These are phyloP conservation scores for Exophiala dermatitidis DNA, from an alignment of 2,329 filamentous ascomycete species.

Conservation along the genomic window DNA sequence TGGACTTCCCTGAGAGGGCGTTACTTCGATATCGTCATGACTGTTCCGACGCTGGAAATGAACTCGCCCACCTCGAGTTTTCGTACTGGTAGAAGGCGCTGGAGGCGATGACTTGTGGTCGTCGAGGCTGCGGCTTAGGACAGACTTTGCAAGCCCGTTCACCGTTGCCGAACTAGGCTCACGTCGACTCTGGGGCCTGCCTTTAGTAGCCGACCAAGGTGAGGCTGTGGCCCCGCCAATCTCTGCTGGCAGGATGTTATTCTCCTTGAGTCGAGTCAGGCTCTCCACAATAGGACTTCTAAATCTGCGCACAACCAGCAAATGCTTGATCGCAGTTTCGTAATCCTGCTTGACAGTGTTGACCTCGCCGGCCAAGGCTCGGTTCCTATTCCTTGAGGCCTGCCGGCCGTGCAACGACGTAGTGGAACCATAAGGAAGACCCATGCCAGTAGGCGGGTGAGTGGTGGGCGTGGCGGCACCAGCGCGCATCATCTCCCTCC, in stretches of 20 bases:
- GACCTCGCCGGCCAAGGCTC: constrained; percentile 23
- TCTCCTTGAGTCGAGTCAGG: constrained; percentile 33
- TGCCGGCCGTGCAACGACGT: constrained; percentile 28
- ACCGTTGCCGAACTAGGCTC: constrained; percentile 10
- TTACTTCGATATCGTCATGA: constrained; percentile 27
- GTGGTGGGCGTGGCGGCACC: constrained; percentile 40
- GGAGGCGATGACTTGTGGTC: constrained; percentile 13
- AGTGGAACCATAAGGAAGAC: constrained; percentile 25
- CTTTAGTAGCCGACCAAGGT: constrained; percentile 11
- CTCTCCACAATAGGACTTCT: constrained; percentile 40
- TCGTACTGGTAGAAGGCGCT: constrained; percentile 7
- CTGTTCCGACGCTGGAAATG: constrained; percentile 26
- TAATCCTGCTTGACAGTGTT: constrained; percentile 38
- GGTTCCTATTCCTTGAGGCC: constrained; percentile 25
- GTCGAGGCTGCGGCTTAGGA: constrained; percentile 17
- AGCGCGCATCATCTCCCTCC: constrained; percentile 33
- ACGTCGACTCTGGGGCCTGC: constrained; percentile 23
- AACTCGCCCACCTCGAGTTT: constrained; percentile 15
- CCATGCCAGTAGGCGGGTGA: constrained; percentile 34
- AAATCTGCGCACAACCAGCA: constrained; percentile 41
- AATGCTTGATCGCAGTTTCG: constrained; percentile 38
- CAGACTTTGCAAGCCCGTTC: constrained; percentile 10
- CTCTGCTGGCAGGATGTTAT: constrained; percentile 11
- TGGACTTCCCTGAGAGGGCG: constrained; percentile 20
- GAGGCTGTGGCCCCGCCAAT: constrained; percentile 5